Conservation (phyloP, 2,329 filamentous ascomycete genomes). For the Seiridium unicorne region DNA sequence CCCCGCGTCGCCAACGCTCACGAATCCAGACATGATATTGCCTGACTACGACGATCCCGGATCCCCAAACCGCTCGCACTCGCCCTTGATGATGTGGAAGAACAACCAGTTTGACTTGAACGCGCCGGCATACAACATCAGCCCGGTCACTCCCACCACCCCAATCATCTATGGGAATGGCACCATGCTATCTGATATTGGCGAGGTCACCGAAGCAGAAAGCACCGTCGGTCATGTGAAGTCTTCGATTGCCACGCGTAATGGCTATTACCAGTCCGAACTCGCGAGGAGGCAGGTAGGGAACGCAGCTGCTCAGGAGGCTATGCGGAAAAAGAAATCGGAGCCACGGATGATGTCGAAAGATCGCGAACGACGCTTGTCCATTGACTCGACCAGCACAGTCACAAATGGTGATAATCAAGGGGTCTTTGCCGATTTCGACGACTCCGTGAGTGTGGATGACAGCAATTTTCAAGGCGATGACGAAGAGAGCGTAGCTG, state of each 20-base stretch:
- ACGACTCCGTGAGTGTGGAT: conserved; percentile 60
- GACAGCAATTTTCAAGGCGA: conserved; percentile 67
- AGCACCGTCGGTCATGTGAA: conserved; percentile 43
- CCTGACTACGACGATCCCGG: conserved; percentile 66
- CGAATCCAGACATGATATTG: conserved; percentile 92
- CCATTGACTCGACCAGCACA: conserved; percentile 61
- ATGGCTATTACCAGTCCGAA: conserved; percentile 31
- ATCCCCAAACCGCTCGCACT: conserved; percentile 50
- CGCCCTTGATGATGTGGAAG: conserved; percentile 53
- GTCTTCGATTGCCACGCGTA: conserved; percentile 31
- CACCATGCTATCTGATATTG: conserved; percentile 67
- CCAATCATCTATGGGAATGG: conserved; percentile 70
- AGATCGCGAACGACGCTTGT: conserved; percentile 48
- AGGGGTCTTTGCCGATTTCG: conserved; percentile 58
- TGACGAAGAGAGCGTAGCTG: conserved; percentile 64
- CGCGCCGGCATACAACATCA: conserved; percentile 35
- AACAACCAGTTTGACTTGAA: conserved; percentile 44
- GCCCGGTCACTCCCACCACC: conserved; percentile 50
- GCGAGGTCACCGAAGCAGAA: conserved; percentile 53
- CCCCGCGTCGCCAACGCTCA: conserved; percentile 80
- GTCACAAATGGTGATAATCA: conserved; percentile 50
- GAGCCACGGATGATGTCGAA: conserved; percentile 27
- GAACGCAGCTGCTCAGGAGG: conserved; percentile 38
- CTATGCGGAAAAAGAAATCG: conserved; percentile 46
- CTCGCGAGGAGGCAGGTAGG: conserved; percentile 41